These are phyloP conservation scores for Aspergillus fumigatiaffinis DNA, from an alignment of 2,329 filamentous ascomycete species.

Conservation along the genomic window DNA sequence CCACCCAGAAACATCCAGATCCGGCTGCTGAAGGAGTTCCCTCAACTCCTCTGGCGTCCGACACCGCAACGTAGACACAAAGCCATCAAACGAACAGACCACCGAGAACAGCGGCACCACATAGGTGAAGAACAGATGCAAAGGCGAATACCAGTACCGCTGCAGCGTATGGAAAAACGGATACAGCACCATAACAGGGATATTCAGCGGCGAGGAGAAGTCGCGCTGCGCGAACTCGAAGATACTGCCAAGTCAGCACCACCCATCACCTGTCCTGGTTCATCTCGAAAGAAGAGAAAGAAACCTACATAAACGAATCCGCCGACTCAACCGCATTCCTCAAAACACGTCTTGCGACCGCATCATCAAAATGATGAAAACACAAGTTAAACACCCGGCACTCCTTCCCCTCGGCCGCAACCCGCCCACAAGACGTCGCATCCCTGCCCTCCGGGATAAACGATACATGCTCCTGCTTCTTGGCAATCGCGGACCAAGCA, in stretches of 20 bases:
- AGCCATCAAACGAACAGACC: slow-evolving; percentile 65
- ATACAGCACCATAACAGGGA: slow-evolving; percentile 27
- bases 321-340: slow-evolving; percentile 41
- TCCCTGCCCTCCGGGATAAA: slow-evolving; percentile 62
- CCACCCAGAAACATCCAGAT: slow-evolving; percentile 11
- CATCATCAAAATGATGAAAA: slow-evolving; percentile 73
- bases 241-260: slow-evolving; percentile 6
- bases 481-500: slow-evolving; percentile 55
- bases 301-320: slow-evolving; percentile 23
- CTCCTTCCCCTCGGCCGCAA: slow-evolving; percentile 49
- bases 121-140: slow-evolving; percentile 64
- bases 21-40: slow-evolving; percentile 46
- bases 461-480: slow-evolving; percentile 52
- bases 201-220: slow-evolving; percentile 17
- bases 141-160: slow-evolving; percentile 45
- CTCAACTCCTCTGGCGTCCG: slow-evolving; percentile 64
- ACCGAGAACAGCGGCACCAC: slow-evolving; percentile 63
- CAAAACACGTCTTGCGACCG: slow-evolving; percentile 57
- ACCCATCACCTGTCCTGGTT: too few relatives aligned
- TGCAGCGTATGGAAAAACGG: slow-evolving; percentile 22
- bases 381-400: slow-evolving; percentile 70
- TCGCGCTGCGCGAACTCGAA: slow-evolving; percentile 12
- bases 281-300: neutral
- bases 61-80: slow-evolving; percentile 64
- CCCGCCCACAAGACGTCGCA: slow-evolving; percentile 43